These are phyloP conservation scores for Plectosphaerella plurivora DNA, from an alignment of 2,329 filamentous ascomycete genomes.

Conservation along the genomic window DNA sequence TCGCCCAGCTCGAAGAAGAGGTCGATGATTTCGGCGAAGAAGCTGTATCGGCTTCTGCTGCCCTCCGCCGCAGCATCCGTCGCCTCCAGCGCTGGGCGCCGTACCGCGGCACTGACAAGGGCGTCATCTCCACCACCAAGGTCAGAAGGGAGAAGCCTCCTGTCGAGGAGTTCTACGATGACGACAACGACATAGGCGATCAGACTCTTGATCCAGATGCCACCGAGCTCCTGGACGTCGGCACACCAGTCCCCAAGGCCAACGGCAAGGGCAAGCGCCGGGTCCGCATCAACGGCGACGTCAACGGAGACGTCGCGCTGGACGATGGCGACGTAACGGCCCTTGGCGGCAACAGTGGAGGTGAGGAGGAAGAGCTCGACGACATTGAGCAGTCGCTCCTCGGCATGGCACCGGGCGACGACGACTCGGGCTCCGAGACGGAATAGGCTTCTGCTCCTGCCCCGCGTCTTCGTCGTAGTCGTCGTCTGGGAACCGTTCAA, in stretches of 20 bases:
- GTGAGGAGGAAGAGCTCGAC: constrained; percentile 34
- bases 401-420: constrained; percentile 8
- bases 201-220: constrained; percentile 16
- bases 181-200: constrained; percentile 14
- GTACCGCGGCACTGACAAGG: constrained; percentile 36
- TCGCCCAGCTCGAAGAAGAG: constrained; percentile 58
- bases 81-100: constrained; percentile 67
- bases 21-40: constrained; percentile 75
- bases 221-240: constrained; percentile 8
- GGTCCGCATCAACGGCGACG: constrained; percentile 23
- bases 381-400: constrained; percentile 22
- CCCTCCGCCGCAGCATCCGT: constrained; percentile 58
- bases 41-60: constrained; percentile 59
- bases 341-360: constrained; percentile 11
- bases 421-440: constrained; percentile 4
- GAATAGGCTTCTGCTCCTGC: neutral
- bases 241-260: neutral
- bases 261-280: neutral
- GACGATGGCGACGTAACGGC: constrained; percentile 38
- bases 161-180: constrained; percentile 8
- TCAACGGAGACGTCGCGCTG: constrained; percentile 40
- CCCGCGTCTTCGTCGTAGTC: no score
- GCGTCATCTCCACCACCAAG: constrained; percentile 44
- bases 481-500: no score
- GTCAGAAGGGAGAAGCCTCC: constrained; percentile 17